Evolutionary conservation across 2,329 filamentous ascomycete species (phyloP).

Genomic region (Pestalotiopsis sp.): DNA sequence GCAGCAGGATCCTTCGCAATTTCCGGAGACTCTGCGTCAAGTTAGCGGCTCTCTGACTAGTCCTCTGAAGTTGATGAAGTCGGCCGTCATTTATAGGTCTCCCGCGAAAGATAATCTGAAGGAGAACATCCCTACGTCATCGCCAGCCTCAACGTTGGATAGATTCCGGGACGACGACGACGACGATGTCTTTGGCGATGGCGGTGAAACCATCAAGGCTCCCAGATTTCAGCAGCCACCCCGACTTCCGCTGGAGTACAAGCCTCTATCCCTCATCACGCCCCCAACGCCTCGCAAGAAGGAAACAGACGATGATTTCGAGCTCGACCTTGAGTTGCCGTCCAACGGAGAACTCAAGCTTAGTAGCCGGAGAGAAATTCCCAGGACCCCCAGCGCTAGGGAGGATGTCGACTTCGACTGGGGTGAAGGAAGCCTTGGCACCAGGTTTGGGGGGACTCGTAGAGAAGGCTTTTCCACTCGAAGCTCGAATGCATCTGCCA

Average conservation of each 20-base stretch:
- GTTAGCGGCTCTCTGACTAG: conserved; percentile 63
- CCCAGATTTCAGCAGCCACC: conserved; percentile 42
- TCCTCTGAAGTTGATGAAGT: conserved; percentile 40
- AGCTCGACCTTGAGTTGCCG: conserved; percentile 73
- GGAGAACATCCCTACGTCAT: conserved; percentile 33
- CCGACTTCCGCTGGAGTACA: conserved; percentile 16
- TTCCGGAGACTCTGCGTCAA: conserved; percentile 70
- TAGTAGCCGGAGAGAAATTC: conserved; percentile 61
- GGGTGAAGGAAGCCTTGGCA: conserved; percentile 91
- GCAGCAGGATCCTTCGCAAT: conserved; percentile 58
- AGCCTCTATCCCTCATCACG: conserved; percentile 44
- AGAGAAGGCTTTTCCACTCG: conserved; percentile 78
- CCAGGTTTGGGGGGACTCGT: conserved; percentile 83
- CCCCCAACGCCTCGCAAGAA: conserved; percentile 55
- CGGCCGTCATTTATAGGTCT: conserved; percentile 17
- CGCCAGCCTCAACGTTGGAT: conserved; percentile 59
- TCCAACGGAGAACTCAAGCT: conserved; percentile 66
- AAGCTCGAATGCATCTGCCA: conserved; percentile 83
- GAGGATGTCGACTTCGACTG: conserved; percentile 82
- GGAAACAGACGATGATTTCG: conserved; percentile 65
- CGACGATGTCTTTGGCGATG: conserved; percentile 63
- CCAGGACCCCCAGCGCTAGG: conserved; percentile 61
- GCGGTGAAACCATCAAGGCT: conserved; percentile 69
- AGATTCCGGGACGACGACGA: conserved; percentile 65
- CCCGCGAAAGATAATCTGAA: conserved; percentile 22